These are phyloP conservation scores for Orbilia brochopaga DNA, from an alignment of 2,329 filamentous ascomycete species.

Conservation along the genomic window DNA sequence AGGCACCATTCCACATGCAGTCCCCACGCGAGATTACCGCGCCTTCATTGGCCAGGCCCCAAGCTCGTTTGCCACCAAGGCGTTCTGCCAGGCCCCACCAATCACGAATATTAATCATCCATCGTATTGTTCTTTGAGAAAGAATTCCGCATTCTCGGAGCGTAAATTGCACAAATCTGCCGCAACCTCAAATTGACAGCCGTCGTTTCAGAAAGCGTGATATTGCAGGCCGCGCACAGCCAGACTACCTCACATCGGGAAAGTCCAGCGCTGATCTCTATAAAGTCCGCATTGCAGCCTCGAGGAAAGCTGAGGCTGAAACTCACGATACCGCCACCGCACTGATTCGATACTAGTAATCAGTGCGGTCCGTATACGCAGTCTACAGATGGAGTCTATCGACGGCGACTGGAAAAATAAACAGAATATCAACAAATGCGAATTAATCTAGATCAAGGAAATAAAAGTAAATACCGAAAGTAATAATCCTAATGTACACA, in stretches of 20 bases:
- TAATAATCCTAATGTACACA: not conserved
- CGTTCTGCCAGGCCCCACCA: not conserved
- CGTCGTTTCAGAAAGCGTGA: not conserved
- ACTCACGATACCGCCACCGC: no score
- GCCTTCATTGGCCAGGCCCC: not conserved
- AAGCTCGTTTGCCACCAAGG: not conserved
- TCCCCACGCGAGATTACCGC: no score
- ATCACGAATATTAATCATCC: not conserved
- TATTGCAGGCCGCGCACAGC: not conserved
- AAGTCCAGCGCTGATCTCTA: not conserved
- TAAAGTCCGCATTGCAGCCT: not conserved
- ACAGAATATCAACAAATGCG: no score
- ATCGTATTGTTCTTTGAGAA: not conserved
- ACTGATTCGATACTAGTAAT: no score
- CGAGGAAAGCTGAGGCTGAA: not conserved
- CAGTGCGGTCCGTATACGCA: no score
- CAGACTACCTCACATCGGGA: not conserved
- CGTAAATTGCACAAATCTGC: not conserved
- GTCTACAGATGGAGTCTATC: no score
- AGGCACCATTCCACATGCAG: not conserved
- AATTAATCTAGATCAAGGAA: not conserved
- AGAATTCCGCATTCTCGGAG: not conserved
- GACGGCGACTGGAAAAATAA: no score
- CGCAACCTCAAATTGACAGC: conserved; percentile 1
- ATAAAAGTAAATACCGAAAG: not conserved